Evolutionary conservation across 352 stramenopile genomes (phyloP).

Genomic region (Pythium sukuiense): DNA sequence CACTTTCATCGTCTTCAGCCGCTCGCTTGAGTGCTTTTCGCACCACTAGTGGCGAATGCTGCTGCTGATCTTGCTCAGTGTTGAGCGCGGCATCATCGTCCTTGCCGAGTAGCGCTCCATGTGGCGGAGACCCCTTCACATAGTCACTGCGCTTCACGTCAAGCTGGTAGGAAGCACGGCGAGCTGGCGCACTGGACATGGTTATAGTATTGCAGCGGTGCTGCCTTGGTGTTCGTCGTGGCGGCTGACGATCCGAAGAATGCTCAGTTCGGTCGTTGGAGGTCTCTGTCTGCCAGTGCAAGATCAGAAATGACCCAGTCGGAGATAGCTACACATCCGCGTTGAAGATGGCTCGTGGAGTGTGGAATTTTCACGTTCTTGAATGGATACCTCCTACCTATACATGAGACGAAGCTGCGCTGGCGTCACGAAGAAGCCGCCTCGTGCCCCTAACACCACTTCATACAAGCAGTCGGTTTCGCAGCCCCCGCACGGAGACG

Average conservation of each 20-base stretch:
- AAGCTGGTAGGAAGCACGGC: constrained; percentile 18
- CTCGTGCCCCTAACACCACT: too few species aligned
- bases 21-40: neutral
- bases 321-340: neutral
- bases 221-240: neutral
- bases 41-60: constrained; percentile 8
- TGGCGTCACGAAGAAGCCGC: neutral
- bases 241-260: neutral
- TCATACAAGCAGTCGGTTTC: neutral
- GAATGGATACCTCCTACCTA: neutral
- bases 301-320: neutral
- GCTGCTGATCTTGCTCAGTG: constrained; percentile 2
- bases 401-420: neutral
- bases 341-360: neutral
- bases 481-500: neutral
- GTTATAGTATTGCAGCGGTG: neutral
- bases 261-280: too few species aligned
- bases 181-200: constrained; percentile 16
- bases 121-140: neutral
- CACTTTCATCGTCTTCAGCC: neutral
- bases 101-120: too few species aligned
- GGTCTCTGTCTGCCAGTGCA: neutral
- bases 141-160: constrained; percentile 2
- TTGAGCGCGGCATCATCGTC: neutral
- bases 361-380: neutral